These are phyloP conservation scores for Sistotremastrum suecicum DNA, from an alignment of 768 basidiomycete genomes.

Conservation along the genomic window DNA sequence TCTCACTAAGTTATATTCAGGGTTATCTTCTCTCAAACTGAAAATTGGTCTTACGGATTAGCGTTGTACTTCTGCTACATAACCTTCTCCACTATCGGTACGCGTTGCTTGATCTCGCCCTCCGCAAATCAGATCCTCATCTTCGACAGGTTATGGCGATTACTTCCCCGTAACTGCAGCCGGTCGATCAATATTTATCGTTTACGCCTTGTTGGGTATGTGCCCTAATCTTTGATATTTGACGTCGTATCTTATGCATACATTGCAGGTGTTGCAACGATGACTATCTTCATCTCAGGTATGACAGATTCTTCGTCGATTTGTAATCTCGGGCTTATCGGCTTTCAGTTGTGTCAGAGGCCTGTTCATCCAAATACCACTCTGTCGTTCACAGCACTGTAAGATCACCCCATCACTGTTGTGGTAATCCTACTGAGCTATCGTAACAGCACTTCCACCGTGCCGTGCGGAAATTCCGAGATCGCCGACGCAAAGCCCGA, in stretches of 20 bases:
- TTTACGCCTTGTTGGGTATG: conserved; percentile 53
- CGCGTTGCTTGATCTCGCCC: conserved; percentile 16
- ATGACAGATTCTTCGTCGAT: conserved; percentile 8
- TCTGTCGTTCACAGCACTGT: conserved; percentile 22
- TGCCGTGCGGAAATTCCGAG: not conserved
- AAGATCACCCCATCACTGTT: conserved; percentile 3
- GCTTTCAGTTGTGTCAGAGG: conserved; percentile 45
- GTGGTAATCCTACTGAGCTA: not conserved
- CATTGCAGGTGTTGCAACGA: conserved; percentile 38
- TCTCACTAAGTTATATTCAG: no score
- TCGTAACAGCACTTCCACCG: not conserved
- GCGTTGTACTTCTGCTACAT: conserved; percentile 68
- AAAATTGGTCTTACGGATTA: conserved; percentile 49
- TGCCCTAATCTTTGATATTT: no score
- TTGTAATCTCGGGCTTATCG: not conserved
- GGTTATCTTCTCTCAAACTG: conserved; percentile 50
- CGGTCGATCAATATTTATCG: conserved; percentile 63
- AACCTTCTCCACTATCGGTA: conserved; percentile 63
- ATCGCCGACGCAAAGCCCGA: not conserved
- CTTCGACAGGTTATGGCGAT: conserved; percentile 24
- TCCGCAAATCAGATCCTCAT: not conserved
- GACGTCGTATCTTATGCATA: no score
- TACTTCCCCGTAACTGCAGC: conserved; percentile 44
- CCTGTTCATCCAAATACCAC: conserved; percentile 53
- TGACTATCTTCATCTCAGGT: conserved; percentile 68